Conservation (phyloP, 805 yeast genomes). For the Nakazawaea wyomingensis region DNA sequence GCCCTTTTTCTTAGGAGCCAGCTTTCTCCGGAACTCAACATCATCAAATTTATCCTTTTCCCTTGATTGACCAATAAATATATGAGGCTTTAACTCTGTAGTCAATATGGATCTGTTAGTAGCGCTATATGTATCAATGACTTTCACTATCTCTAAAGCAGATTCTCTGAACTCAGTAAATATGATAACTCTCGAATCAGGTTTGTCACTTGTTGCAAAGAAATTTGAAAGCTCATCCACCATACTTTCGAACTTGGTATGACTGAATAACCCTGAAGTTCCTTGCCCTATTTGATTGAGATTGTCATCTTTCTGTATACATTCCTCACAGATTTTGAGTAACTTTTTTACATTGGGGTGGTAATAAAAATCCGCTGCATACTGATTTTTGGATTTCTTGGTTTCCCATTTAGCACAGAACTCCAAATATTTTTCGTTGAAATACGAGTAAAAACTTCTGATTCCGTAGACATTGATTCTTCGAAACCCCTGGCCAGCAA, state of each 20-base stretch:
- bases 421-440: slow-evolving; percentile 51
- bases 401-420: slow-evolving; percentile 51
- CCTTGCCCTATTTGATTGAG: slow-evolving; percentile 16
- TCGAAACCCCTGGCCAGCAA: slow-evolving; percentile 67
- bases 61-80: slow-evolving; percentile 88
- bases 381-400: slow-evolving; percentile 57
- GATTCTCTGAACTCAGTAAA: slow-evolving; percentile 89
- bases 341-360: slow-evolving; percentile 42
- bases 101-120: slow-evolving; percentile 22
- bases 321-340: slow-evolving; percentile 37
- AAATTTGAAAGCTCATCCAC: slow-evolving; percentile 54
- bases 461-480: slow-evolving; percentile 80
- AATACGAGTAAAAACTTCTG: slow-evolving; percentile 65
- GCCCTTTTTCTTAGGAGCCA: slow-evolving; percentile 39
- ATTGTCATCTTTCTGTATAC: slow-evolving; percentile 28
- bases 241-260: slow-evolving; percentile 65
- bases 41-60: slow-evolving; percentile 69
- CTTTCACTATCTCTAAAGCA: slow-evolving; percentile 78
- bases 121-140: slow-evolving; percentile 39
- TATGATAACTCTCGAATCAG: slow-evolving; percentile 70
- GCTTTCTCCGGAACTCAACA: slow-evolving; percentile 37
- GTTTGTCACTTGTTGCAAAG: slow-evolving; percentile 34
- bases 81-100: slow-evolving; percentile 55
- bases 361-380: slow-evolving; percentile 57
- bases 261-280: slow-evolving; percentile 42